Evolutionary conservation across 495 filamentous ascomycete species (phyloP), one percentile per base, ranked within the genome.

Genomic region (Chlorociboria aeruginascens): DNA sequence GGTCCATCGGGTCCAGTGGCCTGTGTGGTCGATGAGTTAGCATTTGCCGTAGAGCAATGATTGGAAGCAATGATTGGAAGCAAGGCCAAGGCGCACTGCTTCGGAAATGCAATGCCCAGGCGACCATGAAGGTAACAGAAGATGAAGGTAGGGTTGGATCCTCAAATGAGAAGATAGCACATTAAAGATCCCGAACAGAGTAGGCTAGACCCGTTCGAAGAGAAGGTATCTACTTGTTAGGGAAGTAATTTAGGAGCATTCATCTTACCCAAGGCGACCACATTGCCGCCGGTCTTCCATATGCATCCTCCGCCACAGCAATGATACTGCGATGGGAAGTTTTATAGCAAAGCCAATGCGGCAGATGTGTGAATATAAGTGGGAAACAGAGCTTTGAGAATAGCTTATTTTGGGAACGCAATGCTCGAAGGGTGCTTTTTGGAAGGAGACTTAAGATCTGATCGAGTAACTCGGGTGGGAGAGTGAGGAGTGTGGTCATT

Each of bases 221-320:
- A 20, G 16, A 28, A 42, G 13, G 20, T 42, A 8, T 25, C 20
- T 1, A 25, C 20, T 1, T 2, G 20, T 25, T 25, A 25, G 20
- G 20, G 4, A 25, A 25, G 4, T 1, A 25, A 25, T 25, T 4
- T 25, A 25, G 20, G 20, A 25, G 20, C 20, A 4, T 25, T 25
- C 20, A 25, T 25, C 20, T 39, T 14, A 16, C 52, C 48, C 52
- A 55, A 12, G 53, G 53, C 40, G 43, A 48, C 53, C 48, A 55
- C 53, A 55, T 51, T 12, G 49, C 38, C 10, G 48, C 53, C 16
- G 52, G 52, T 9, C 53, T 32, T 30, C 48, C 16, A 16, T 11
- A 45, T 6, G 28, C 9, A 40, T 51, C 40, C 9, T 49, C 16
- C 8, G 49, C 53, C 6, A 55, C 29, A 30, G 48, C 40, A 8